Conservation (phyloP, 2,329 filamentous ascomycete species). For the Phialocephala sp. region DNA sequence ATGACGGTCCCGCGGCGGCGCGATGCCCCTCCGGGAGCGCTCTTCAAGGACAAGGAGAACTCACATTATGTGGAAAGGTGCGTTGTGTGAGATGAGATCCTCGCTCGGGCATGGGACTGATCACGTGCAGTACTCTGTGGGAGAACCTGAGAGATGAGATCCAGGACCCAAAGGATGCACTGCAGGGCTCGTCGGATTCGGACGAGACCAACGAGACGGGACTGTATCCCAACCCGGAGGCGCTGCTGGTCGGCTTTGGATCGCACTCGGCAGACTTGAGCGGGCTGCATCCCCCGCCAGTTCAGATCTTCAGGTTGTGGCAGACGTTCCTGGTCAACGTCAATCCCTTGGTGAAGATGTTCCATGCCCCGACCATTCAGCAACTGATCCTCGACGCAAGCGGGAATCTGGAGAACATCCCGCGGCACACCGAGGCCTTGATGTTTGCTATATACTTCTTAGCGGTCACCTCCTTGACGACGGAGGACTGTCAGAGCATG, state of each 20-base stretch:
- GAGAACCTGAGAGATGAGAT: constrained; percentile 40
- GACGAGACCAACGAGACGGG: constrained; percentile 41
- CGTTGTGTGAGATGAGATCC: background rate
- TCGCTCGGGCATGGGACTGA: background rate
- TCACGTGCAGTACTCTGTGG: constrained; percentile 38
- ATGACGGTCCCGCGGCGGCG: constrained; percentile 15
- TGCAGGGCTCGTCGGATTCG: constrained; percentile 38
- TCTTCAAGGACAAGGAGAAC: constrained; percentile 36
- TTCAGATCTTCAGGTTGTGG: constrained; percentile 70
- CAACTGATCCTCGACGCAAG: constrained; percentile 65
- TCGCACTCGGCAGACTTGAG: constrained; percentile 49
- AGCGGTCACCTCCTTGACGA: constrained; percentile 63
- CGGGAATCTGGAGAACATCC: constrained; percentile 51
- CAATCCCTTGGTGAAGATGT: constrained; percentile 72
- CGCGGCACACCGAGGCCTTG: constrained; percentile 65
- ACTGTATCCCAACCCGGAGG: constrained; percentile 38
- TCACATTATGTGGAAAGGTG: constrained; percentile 40
- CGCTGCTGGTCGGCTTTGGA: constrained; percentile 56
- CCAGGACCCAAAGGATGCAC: constrained; percentile 40
- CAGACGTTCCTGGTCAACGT: constrained; percentile 73
- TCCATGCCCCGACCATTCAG: constrained; percentile 70
- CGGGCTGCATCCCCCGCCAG: constrained; percentile 59
- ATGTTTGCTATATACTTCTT: constrained; percentile 71
- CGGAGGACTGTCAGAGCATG: constrained; percentile 57
- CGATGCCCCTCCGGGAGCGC: constrained; percentile 24